Evolutionary conservation across 306 rosid genomes (phyloP).

Genomic region (Luffa acutangula): DNA sequence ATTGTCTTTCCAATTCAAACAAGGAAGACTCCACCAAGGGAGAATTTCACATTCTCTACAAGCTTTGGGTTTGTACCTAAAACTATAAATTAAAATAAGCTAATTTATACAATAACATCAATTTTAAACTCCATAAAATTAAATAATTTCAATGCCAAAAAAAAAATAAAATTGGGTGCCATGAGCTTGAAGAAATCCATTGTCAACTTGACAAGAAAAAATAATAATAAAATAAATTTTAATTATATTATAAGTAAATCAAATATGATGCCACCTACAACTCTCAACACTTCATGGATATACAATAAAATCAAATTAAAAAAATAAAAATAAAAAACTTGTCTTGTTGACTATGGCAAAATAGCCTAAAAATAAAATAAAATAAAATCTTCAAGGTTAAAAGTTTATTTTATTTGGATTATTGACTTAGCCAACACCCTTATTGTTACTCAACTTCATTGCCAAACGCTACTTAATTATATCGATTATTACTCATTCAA

Average conservation of each 20-base stretch:
- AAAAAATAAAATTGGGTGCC: not conserved
- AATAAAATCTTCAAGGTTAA: not conserved
- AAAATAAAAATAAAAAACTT: too few species aligned
- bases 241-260: not conserved
- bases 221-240: not conserved
- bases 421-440: not conserved
- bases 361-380: not conserved
- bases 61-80: not conserved
- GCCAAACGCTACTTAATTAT: not conserved
- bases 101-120: not conserved
- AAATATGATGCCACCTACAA: not conserved
- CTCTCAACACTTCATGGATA: not conserved
- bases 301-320: not conserved
- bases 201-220: not conserved
- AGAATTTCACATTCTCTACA: not conserved
- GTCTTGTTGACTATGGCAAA: not conserved
- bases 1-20: not conserved
- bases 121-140: not conserved
- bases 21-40: not conserved
- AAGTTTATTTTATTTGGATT: not conserved
- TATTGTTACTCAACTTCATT: not conserved
- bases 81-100: not conserved
- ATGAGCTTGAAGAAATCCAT: not conserved
- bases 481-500: not conserved
- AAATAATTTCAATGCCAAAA: not conserved